Evolutionary conservation across 2,329 filamentous ascomycete genomes (phyloP).

Genomic region (Botryotinia globosa): DNA sequence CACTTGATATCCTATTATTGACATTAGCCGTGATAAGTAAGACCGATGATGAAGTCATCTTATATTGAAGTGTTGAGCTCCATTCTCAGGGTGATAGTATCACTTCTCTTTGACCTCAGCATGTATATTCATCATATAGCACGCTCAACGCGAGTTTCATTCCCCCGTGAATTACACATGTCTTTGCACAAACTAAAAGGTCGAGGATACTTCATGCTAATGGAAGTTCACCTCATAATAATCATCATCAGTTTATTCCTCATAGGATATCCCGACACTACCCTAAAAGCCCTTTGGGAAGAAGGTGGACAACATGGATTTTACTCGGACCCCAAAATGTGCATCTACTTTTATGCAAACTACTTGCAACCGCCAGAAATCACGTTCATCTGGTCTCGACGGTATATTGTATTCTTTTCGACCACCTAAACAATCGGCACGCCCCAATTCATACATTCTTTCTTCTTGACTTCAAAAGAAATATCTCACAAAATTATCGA

Average conservation of each 20-base stretch:
- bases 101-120: neutral
- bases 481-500: neutral
- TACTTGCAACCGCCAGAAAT: neutral
- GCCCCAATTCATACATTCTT: accelerated
- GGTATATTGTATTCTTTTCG: neutral
- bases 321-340: neutral
- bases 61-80: neutral
- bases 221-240: neutral
- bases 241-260: neutral
- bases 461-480: neutral
- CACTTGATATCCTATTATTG: neutral
- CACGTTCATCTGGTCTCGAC: neutral
- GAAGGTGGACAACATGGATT: neutral
- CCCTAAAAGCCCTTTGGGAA: neutral
- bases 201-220: neutral
- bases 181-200: neutral
- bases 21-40: neutral
- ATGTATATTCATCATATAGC: neutral
- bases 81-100: neutral
- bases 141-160: neutral
- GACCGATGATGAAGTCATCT: neutral
- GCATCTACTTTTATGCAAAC: neutral
- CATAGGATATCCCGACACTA: neutral
- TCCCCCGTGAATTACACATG: neutral
- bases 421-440: neutral